These are phyloP conservation scores for Scenedesmus sp. DNA, from an alignment of 163 green algal species.

Conservation along the genomic window DNA sequence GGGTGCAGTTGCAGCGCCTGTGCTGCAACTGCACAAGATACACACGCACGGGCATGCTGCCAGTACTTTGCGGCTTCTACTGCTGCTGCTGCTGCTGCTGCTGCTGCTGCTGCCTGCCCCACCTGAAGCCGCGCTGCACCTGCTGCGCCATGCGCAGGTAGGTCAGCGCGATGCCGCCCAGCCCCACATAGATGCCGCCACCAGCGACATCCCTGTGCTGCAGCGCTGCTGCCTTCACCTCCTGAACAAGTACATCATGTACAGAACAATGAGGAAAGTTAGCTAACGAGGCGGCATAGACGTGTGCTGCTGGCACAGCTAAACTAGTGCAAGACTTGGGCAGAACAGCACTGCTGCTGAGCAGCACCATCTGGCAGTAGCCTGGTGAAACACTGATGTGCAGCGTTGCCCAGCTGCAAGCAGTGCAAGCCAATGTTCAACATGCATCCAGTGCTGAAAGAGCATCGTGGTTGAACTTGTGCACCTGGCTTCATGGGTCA, in stretches of 20 bases:
- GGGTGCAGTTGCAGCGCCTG: background rate
- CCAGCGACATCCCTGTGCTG: slow-evolving; percentile 39
- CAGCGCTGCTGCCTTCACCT: slow-evolving; percentile 37
- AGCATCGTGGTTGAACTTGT: background rate
- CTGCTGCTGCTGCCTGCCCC: background rate
- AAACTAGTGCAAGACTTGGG: background rate
- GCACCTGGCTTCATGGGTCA: background rate
- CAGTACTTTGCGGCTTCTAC: background rate
- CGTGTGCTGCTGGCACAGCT: background rate
- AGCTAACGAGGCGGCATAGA: no score
- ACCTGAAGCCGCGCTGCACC: slow-evolving; percentile 41
- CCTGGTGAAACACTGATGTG: background rate
- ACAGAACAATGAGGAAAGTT: background rate
- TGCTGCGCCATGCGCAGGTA: slow-evolving; percentile 51
- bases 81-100: slow-evolving; percentile 10
- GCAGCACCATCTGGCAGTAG: background rate
- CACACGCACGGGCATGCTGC: background rate
- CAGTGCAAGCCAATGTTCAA: no score
- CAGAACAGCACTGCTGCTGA: background rate
- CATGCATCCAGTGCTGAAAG: background rate
- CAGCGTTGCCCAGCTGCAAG: background rate
- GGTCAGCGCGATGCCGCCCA: slow-evolving; percentile 37
- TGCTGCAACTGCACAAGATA: background rate
- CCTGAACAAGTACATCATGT: background rate
- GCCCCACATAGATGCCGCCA: slow-evolving; percentile 44